phyloP scores from a whole-genome alignment of 192 early-diverging fungal genomes.

The Entomortierella lignicola region DNA sequence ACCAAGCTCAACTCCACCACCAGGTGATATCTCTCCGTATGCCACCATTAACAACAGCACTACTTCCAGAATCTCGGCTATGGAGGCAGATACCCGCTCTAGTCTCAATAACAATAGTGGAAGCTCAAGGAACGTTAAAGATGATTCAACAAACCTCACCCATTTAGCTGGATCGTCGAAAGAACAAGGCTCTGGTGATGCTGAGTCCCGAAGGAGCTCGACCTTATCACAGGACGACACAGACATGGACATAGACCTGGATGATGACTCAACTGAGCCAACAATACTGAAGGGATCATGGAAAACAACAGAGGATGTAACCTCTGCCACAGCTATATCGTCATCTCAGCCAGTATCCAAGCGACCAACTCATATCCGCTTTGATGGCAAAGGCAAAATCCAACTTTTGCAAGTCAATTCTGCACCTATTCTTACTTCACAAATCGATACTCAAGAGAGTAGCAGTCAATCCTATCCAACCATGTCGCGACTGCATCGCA shows the following conservation, averaged over 20 bases:
- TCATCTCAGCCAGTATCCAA: background rate
- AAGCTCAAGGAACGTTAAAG: background rate
- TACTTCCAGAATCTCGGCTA: background rate
- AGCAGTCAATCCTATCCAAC: background rate
- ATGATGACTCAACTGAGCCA: constrained; percentile 12
- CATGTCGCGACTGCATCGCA: background rate
- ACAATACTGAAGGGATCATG: constrained; percentile 36
- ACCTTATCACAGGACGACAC: constrained; percentile 19
- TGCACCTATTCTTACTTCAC: constrained; percentile 8
- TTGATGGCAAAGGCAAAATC: background rate
- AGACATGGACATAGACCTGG: constrained; percentile 36
- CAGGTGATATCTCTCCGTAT: background rate
- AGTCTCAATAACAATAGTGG: no score
- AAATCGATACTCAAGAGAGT: background rate
- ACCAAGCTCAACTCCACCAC: background rate
- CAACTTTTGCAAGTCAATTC: background rate
- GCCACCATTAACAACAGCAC: background rate
- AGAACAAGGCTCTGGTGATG: background rate
- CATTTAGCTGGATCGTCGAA: background rate
- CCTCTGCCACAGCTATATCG: background rate
- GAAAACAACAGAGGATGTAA: constrained; percentile 25
- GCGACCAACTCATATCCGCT: background rate
- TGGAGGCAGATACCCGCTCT: no score
- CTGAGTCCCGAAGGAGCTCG: background rate
- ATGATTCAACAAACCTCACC: background rate